These are phyloP conservation scores for Tetrapisispora phaffii DNA, from an alignment of 805 yeast species.

Conservation along the genomic window DNA sequence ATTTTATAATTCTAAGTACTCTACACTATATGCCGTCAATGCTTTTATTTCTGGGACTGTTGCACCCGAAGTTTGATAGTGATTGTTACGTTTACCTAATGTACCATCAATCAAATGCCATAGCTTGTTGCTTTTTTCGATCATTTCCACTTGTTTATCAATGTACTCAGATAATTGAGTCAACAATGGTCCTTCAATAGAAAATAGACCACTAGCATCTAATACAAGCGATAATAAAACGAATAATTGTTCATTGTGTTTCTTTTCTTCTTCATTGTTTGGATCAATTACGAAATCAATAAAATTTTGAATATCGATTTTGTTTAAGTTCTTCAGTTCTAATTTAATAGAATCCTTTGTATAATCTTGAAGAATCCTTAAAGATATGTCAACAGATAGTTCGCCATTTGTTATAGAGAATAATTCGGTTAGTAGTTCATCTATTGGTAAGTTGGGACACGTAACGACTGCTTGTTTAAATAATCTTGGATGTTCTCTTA, in stretches of 20 bases:
- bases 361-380: constrained; percentile 57
- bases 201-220: constrained; percentile 29
- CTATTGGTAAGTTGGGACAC: constrained; percentile 56
- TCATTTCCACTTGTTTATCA: constrained; percentile 19
- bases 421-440: constrained; percentile 55
- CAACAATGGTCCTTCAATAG: constrained; percentile 22
- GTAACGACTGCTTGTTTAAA: constrained; percentile 76
- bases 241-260: constrained; percentile 21
- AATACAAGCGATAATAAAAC: constrained; percentile 25
- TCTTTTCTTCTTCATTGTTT: constrained; percentile 14
- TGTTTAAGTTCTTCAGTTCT: constrained; percentile 29
- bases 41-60: constrained; percentile 9
- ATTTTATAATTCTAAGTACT: constrained; percentile 19
- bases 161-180: constrained; percentile 18
- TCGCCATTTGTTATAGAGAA: constrained; percentile 48
- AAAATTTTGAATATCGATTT: constrained; percentile 26
- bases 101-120: constrained; percentile 21
- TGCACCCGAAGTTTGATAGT: constrained; percentile 4
- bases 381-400: constrained; percentile 56
- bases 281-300: constrained; percentile 26
- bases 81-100: constrained; percentile 2
- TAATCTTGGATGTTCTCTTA: constrained; percentile 50
- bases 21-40: constrained; percentile 24
- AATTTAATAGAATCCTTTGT: constrained; percentile 49
- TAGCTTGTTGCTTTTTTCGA: constrained; percentile 24